phyloP scores from a whole-genome alignment of 2,329 filamentous ascomycete species.

The Corniculantispora saksenae region DNA sequence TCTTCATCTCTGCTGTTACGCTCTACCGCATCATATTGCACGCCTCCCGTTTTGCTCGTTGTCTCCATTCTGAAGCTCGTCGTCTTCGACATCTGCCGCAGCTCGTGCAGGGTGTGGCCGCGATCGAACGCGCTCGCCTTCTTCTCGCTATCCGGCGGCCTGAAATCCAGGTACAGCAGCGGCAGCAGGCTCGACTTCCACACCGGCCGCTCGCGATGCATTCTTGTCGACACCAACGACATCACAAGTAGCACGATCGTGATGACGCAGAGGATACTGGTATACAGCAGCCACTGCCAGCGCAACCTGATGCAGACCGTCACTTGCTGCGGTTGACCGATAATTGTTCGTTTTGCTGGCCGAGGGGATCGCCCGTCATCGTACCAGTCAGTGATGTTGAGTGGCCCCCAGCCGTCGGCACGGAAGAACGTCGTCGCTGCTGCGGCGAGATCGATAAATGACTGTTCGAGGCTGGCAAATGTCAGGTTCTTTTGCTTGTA shows the following conservation, averaged over 20 bases:
- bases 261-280: not conserved
- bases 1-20: too few relatives aligned
- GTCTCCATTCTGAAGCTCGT: too few relatives aligned
- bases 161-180: not conserved
- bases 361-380: not conserved
- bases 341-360: not conserved
- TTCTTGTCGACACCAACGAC: not conserved
- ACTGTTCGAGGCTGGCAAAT: not conserved
- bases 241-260: not conserved
- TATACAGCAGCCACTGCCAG: not conserved
- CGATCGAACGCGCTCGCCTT: too few relatives aligned
- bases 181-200: conserved; percentile 4
- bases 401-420: not conserved
- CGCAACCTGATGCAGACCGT: not conserved
- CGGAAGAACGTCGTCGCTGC: not conserved
- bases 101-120: too few relatives aligned
- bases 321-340: not conserved
- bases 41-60: too few relatives aligned
- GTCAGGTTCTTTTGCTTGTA: not conserved
- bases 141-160: too few relatives aligned
- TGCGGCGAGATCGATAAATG: not conserved
- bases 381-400: not conserved
- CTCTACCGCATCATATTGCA: too few relatives aligned
- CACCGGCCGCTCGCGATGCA: not conserved
- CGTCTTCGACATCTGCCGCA: too few relatives aligned